Base-by-base conservation (phyloP, 441 rosid species). In the Adansonia rubrostipa region DNA sequence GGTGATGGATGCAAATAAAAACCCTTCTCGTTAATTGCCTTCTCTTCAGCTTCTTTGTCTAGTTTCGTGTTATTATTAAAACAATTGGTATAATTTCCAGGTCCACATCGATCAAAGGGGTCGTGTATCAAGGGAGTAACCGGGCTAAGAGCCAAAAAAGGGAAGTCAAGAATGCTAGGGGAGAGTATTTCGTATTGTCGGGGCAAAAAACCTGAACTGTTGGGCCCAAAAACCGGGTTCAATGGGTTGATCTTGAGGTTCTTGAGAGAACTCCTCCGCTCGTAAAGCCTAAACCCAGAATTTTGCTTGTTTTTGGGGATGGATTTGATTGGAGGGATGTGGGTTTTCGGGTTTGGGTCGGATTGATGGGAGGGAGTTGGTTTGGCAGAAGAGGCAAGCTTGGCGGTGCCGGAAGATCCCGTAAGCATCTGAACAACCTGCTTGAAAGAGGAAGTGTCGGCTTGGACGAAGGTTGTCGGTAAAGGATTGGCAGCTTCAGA, bases 401-500 rank as follows among this genome's bases (percentile, higher is more conserved):
- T 86, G 61, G 86, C 79, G 17, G 87, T 76, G 66, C 85, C 85
- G 33, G 95, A 88, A 44, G 98, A 93, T 80, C 99, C 99, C 48
- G 97, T 95, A 13, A 95, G 86, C 97, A 95, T 89, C 79, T 95
- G 99, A 73, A 96, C 99, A 13, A 96, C 97, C 80, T 94, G 98
- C 74, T 96, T 96, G 92, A 96, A 96, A 22, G 93, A 88, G 56
- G 95, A 82, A 58, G 94, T 87, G 76, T 96, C 98, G 0, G 98
- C 99, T 78, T 96, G 98, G 50, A 96, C 98, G 78, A 96, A 96
- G 53, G 98, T 96, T 3, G 98, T 96, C n/a, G 99, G 98, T 86
- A 88, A 94, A 0, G 98, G 98, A 81, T 88, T 92, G 0, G 86
- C 79, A 24, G 92, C 74, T 33, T 92, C 96, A 84, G 94, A 93